Base-by-base conservation (phyloP, 1,139 yeast genomes). In the Arxiozyma bovina region DNA sequence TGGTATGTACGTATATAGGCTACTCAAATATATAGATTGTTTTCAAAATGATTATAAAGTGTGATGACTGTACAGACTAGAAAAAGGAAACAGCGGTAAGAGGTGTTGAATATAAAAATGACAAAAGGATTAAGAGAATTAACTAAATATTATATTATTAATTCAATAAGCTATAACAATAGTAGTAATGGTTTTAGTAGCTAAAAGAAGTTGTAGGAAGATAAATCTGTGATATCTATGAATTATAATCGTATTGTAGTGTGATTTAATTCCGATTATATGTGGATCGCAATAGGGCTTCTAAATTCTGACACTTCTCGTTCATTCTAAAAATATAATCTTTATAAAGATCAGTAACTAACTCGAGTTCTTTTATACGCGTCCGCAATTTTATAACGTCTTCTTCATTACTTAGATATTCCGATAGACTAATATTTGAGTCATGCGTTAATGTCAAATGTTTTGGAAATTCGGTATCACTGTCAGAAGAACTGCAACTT, bases 301-400 rank as follows among this genome's bases (percentile, higher is more conserved):
- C 54, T n/a, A 54, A 43, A 25, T 41, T 40, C n/a, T 54, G 50
- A 62, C 67, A 65, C 55, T 59, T 64, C 45, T 59, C 61, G 49
- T 91, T 96, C 59, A 91, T 75, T 66, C 90, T 96, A 70, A 80
- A 75, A 50, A 91, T 87, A 62, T 96, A 79, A 6, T 94, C 81
- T 61, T 88, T 79, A 73, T 88, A 87, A 59, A 91, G 75, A 66
- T 91, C 97, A 65, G 90, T 89, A 47, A 91, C 96, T 50, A 91
- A 77, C 68, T 93, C 98, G 57, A 91, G 77, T 67, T 91, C 98
- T 18, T 89, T 82, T 38, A 90, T 87, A 55, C 96, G 76, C 0
- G 96, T 88, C 59, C 81, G 80, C 58, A 89, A 73, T 45, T 77
- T 74, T 25, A 81, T 80, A 18, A 77, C 73, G 58, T 79, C 83